Base-by-base conservation (phyloP, 768 basidiomycete genomes). In the Sarcomyxa edulis region DNA sequence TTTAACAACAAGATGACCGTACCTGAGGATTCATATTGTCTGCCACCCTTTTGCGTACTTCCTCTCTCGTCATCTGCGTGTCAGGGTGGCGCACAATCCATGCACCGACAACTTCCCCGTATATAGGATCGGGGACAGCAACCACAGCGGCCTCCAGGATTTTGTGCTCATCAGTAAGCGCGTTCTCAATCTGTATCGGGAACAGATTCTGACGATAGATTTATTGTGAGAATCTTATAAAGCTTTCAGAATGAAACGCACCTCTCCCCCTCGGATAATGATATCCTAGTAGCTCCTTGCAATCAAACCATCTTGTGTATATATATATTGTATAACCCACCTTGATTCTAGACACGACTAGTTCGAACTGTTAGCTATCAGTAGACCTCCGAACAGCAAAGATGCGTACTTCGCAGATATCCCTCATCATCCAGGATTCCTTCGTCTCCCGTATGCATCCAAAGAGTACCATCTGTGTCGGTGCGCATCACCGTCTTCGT, bases 391-490 rank as follows among this genome's bases (percentile, higher is more conserved):
- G 12, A 3, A 14, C 26, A 15, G 23, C 10, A 9, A 34, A 34
- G 25, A 12, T 22, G 10, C 79, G 43, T 48, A 87, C 88, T 78
- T 48, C 61, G 59, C 14, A 91, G 55, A 58, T 90, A 91, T 2
- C 88, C 88, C 37, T 91, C 81, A 37, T 81, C 74, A 47, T 92
- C 88, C 62, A 92, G 71, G 23, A 84, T 78, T 1, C 75, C 87
- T 49, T 88, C 76, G 51, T 92, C 88, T 1, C 88, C 88, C 0
- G 84, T 88, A 56, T 83, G 72, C 79, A 91, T 88, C 88, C 88
- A 91, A 24, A 82, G 48, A 3, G 61, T 72, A 14, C 76, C 80
- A 10, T 66, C 53, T 36, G 74, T 67, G 44, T 77, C 71, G 4
- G 54, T 58, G 39, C 68, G 69, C 76, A 81, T 83, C 3, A 69